Conservation (phyloP, 2,329 filamentous ascomycete species). For the Aquanectria penicillioides region DNA sequence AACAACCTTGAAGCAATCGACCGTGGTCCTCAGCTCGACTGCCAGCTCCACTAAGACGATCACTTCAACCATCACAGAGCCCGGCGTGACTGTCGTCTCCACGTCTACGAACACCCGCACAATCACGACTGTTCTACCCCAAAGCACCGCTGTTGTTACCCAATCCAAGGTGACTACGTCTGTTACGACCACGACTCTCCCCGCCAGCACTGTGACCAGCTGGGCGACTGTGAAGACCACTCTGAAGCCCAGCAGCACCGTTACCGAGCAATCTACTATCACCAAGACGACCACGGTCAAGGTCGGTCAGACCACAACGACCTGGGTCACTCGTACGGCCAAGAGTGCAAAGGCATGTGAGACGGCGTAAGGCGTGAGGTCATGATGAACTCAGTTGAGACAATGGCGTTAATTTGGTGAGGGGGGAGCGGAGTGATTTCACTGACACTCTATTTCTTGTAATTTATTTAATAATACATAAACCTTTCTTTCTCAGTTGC, state of each 20-base stretch:
- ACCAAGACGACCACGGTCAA: constrained; percentile 27
- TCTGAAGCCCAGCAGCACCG: constrained; percentile 31
- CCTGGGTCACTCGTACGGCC: constrained; percentile 7
- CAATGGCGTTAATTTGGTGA: too few relatives aligned
- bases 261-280: constrained; percentile 21
- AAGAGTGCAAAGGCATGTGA: constrained; percentile 20
- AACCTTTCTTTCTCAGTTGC: too few relatives aligned
- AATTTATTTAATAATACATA: too few relatives aligned
- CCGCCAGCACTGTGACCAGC: constrained; percentile 31
- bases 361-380: neutral
- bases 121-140: constrained; percentile 22
- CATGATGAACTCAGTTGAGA: too few relatives aligned
- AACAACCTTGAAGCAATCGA: constrained; percentile 34
- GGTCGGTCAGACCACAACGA: constrained; percentile 3
- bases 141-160: constrained; percentile 17
- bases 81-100: constrained; percentile 11
- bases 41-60: constrained; percentile 24
- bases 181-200: constrained; percentile 30
- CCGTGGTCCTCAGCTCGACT: constrained; percentile 25
- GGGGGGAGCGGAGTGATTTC: too few relatives aligned
- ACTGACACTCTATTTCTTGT: too few relatives aligned
- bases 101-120: constrained; percentile 13
- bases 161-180: constrained; percentile 5
- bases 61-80: constrained; percentile 14
- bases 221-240: constrained; percentile 40